Conservation (phyloP, 208 protist genomes). For the Spongospora subterranea region DNA sequence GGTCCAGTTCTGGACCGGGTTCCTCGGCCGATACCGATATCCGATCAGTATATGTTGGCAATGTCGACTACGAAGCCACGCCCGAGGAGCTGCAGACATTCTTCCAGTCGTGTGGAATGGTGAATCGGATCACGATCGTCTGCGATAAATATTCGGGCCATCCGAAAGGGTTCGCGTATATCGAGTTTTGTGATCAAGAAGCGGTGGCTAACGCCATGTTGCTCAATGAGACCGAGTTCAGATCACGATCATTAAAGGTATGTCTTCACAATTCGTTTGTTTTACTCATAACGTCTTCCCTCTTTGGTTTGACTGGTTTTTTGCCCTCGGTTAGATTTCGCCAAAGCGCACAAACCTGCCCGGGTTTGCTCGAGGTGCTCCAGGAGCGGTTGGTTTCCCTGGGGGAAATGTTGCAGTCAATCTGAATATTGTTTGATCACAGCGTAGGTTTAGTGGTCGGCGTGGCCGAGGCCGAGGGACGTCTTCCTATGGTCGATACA, state of each 20-base stretch:
- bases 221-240: slow-evolving; percentile 43
- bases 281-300: too few species aligned
- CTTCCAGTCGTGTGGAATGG: slow-evolving; percentile 56
- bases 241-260: slow-evolving; percentile 9
- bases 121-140: slow-evolving; percentile 57
- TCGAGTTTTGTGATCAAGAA: slow-evolving; percentile 27
- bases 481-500: neutral
- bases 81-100: slow-evolving; percentile 46
- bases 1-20: neutral
- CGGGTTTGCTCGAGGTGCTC: slow-evolving; percentile 4
- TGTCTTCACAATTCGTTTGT: neutral
- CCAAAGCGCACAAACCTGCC: slow-evolving; percentile 52
- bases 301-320: too few species aligned
- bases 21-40: neutral
- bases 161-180: slow-evolving; percentile 57
- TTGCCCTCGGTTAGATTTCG: neutral
- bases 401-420: neutral
- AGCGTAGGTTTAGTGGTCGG: slow-evolving; percentile 17
- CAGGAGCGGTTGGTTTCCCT: neutral
- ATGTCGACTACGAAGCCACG: slow-evolving; percentile 32
- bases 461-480: neutral
- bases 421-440: too few species aligned
- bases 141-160: slow-evolving; percentile 55
- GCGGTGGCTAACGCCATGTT: slow-evolving; percentile 57
- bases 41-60: slow-evolving; percentile 43